phyloP scores from a whole-genome alignment of 495 filamentous ascomycete genomes.

The Aeminium ludgeri region DNA sequence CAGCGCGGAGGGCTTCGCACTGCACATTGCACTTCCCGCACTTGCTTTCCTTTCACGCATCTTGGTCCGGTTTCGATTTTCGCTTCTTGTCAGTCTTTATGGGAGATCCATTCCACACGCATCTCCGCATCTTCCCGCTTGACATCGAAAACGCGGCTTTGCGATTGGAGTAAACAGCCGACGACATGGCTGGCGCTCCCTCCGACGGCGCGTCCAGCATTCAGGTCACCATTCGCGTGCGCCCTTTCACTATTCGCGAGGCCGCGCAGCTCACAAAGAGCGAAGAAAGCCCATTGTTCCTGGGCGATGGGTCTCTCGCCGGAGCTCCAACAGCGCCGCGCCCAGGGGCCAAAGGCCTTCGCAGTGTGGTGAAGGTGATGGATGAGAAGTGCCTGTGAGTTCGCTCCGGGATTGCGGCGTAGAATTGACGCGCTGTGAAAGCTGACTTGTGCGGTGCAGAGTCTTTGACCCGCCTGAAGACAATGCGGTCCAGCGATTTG shows the following conservation, averaged over 20 bases:
- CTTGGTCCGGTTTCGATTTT: no score
- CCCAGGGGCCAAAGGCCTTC: conserved; percentile 68
- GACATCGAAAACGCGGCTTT: no score
- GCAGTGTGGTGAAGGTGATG: conserved; percentile 86
- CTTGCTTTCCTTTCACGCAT: no score
- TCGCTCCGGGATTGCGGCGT: no score
- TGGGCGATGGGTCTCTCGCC: conserved; percentile 87
- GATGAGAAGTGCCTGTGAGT: conserved; percentile 91
- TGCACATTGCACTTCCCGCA: no score
- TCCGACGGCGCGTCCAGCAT: conserved; percentile 51
- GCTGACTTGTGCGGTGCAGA: conserved; percentile 28
- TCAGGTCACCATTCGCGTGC: conserved; percentile 68
- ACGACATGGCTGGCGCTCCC: conserved; percentile 21
- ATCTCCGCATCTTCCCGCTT: no score
- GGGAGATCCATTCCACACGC: no score
- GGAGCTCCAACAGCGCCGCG: conserved; percentile 59
- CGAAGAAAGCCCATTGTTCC: conserved; percentile 79
- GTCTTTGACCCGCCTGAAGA: conserved; percentile 97
- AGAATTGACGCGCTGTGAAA: not conserved
- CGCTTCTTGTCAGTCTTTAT: no score
- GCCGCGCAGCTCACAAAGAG: conserved; percentile 51
- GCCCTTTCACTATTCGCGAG: conserved; percentile 75
- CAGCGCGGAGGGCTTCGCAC: no score
- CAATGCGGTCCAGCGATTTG: conserved; percentile 82
- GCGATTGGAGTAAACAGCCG: no score